phyloP scores from a whole-genome alignment of 129 eudicot genomes.

The Pittosporum tobira region DNA sequence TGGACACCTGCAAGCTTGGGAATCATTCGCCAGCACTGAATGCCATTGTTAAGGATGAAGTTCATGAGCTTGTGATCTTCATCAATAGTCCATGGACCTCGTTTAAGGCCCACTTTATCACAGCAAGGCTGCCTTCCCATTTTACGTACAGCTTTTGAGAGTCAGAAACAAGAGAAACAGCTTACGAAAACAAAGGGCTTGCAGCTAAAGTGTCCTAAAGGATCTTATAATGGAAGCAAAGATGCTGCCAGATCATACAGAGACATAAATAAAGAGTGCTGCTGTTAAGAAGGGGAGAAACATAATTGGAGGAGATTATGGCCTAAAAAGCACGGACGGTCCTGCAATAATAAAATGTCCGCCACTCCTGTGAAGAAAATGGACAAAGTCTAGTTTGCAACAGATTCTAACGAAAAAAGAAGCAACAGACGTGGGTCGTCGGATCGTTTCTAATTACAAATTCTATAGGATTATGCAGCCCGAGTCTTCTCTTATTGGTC shows the following conservation, averaged over 20 bases:
- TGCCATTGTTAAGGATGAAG: conserved; percentile 58
- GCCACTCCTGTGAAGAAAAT: conserved; percentile 4
- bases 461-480: conserved; percentile 13
- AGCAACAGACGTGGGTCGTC: conserved; percentile 34
- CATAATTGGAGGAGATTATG: conserved; percentile 23
- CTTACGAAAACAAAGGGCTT: background rate
- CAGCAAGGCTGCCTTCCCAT: conserved; percentile 89
- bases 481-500: conserved; percentile 5
- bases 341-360: conserved; percentile 15
- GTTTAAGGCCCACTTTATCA: conserved; percentile 65
- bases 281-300: conserved; percentile 28
- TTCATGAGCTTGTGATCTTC: conserved; percentile 68
- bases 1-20: conserved; percentile 70
- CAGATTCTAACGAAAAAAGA: conserved; percentile 1
- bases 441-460: conserved; percentile 18
- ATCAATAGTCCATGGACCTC: conserved; percentile 85
- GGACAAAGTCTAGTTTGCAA: background rate
- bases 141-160: background rate
- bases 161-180: background rate
- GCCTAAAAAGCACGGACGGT: conserved; percentile 5
- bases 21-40: conserved; percentile 67
- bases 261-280: conserved; percentile 16
- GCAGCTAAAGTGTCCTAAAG: background rate
- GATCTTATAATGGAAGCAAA: conserved; percentile 14
- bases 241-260: conserved; percentile 20